These are phyloP conservation scores for Berberis vulgaris DNA, from an alignment of 164 flowering plant species.

Conservation along the genomic window DNA sequence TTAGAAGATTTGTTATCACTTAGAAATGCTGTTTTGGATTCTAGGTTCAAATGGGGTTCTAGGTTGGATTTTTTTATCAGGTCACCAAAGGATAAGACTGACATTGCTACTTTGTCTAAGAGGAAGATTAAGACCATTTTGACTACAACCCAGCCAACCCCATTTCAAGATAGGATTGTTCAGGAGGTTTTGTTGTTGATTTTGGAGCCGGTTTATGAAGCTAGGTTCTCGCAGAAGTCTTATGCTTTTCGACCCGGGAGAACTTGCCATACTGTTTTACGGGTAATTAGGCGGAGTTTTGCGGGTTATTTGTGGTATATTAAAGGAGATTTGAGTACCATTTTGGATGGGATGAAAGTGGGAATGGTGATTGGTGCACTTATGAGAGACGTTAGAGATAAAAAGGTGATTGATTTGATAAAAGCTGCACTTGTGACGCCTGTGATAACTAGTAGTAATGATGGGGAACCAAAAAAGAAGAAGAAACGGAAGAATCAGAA, in stretches of 20 bases:
- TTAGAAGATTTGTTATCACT: slow-evolving; percentile 72
- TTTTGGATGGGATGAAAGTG: slow-evolving; percentile 86
- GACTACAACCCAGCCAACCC: slow-evolving; percentile 75
- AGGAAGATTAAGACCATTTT: slow-evolving; percentile 69
- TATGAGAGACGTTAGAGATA: slow-evolving; percentile 92
- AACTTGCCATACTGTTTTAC: slow-evolving; percentile 67
- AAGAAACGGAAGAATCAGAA: slow-evolving; percentile 83
- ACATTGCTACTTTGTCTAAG: slow-evolving; percentile 65
- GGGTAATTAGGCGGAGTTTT: slow-evolving; percentile 78
- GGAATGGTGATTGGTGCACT: slow-evolving; percentile 76
- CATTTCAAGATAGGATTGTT: slow-evolving; percentile 85
- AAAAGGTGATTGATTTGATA: slow-evolving; percentile 76
- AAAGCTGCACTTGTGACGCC: slow-evolving; percentile 74
- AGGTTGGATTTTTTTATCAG: slow-evolving; percentile 68
- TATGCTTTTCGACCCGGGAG: slow-evolving; percentile 93
- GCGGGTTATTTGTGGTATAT: slow-evolving; percentile 97
- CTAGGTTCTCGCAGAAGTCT: slow-evolving; percentile 75
- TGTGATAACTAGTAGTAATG: slow-evolving; percentile 49
- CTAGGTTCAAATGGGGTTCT: slow-evolving; percentile 86
- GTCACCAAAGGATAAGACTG: slow-evolving; percentile 81
- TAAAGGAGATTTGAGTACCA: slow-evolving; percentile 83
- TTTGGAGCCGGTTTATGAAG: slow-evolving; percentile 86
- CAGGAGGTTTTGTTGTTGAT: slow-evolving; percentile 92
- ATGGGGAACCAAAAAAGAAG: slow-evolving; percentile 48
- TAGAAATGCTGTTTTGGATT: slow-evolving; percentile 82